Evolutionary conservation across 129 eudicot species (phyloP).

Genomic region (Scalesia atractyloides): DNA sequence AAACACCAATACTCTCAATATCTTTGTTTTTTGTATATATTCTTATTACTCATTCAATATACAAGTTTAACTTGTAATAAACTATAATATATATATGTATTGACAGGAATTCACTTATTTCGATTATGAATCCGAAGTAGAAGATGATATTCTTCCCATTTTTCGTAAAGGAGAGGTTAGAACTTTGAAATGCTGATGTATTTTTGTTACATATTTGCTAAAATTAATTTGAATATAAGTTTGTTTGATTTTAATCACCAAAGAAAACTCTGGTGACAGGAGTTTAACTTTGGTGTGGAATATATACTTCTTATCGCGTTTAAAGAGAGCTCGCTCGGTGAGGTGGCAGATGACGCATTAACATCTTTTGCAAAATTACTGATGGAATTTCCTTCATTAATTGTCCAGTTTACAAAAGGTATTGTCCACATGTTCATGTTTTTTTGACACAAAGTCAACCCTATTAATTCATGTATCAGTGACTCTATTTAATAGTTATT

Average conservation of each 20-base stretch:
- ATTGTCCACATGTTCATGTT: conserved; percentile 3
- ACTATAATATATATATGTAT: conserved; percentile 8
- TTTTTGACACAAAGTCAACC: neutral
- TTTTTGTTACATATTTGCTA: neutral
- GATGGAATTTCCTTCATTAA: conserved; percentile 63
- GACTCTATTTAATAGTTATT: neutral
- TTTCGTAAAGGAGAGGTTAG: conserved; percentile 96
- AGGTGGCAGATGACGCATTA: conserved; percentile 73
- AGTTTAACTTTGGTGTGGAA: conserved; percentile 89
- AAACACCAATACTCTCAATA: conserved; percentile 68
- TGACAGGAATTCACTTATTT: conserved; percentile 59
- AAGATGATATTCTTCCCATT: conserved; percentile 76
- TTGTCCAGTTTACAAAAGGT: conserved; percentile 91
- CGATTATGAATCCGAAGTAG: conserved; percentile 85
- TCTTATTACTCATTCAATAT: neutral
- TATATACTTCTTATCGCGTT: conserved; percentile 59
- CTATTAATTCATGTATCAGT: conserved; percentile 6
- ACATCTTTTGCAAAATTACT: conserved; percentile 56
- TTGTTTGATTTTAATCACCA: neutral
- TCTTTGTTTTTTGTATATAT: conserved; percentile 17
- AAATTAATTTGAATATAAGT: neutral
- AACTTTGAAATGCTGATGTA: conserved; percentile 4
- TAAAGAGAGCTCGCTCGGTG: conserved; percentile 48
- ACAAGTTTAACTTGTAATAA: conserved; percentile 12
- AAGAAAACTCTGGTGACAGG: conserved; percentile 47